These are phyloP conservation scores for Flaveria linearis DNA, from an alignment of 129 eudicot species.

Conservation along the genomic window DNA sequence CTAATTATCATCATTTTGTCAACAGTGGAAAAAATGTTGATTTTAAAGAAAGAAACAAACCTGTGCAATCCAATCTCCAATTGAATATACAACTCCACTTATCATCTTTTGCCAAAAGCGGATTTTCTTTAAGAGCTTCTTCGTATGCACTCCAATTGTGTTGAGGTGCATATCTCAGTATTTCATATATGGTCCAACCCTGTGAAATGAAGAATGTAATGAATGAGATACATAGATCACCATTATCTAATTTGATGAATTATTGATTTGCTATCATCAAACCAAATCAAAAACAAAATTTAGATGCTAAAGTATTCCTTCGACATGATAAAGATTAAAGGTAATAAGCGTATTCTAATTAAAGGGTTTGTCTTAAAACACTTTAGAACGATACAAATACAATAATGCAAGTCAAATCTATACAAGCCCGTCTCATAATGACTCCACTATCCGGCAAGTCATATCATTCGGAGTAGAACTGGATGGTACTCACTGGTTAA, in stretches of 20 bases:
- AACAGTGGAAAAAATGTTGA: neutral
- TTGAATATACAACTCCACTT: conserved; percentile 81
- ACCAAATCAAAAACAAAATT: no score
- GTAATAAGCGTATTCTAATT: no score
- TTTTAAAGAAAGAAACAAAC: conserved; percentile 28
- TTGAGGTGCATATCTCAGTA: conserved; percentile 81
- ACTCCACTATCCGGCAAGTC: no score
- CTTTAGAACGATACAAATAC: neutral
- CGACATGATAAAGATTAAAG: no score
- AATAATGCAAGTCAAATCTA: neutral
- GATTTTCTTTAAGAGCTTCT: conserved; percentile 82
- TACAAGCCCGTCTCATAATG: no score
- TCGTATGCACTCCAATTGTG: conserved; percentile 93
- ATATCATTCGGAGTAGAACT: no score
- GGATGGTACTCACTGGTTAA: no score
- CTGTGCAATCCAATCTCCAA: conserved; percentile 98
- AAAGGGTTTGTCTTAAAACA: no score
- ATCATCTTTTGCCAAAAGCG: conserved; percentile 78
- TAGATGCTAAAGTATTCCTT: no score
- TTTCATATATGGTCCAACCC: conserved; percentile 92
- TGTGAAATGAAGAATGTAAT: conserved; percentile 20
- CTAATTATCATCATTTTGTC: neutral
- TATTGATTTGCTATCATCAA: no score
- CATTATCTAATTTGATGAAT: neutral
- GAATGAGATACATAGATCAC: neutral